phyloP scores from a whole-genome alignment of 257 asterid genomes.

The Solanum paucissectum region DNA sequence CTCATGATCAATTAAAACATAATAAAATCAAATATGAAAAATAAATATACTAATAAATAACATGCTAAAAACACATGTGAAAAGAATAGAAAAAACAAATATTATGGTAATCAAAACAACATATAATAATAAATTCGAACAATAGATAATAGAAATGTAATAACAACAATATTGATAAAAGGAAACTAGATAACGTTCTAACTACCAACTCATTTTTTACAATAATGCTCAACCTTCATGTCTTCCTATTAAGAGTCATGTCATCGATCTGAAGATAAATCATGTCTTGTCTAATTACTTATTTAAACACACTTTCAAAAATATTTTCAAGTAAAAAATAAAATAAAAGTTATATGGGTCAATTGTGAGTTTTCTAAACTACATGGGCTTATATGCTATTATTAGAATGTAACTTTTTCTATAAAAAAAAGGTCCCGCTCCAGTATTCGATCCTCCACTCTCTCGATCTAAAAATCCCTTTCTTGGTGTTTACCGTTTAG shows the following conservation, averaged over 20 bases:
- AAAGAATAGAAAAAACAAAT: neutral
- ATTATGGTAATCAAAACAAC: neutral
- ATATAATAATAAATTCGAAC: neutral
- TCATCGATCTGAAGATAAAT: neutral
- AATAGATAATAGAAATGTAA: neutral
- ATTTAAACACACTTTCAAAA: neutral
- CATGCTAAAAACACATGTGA: neutral
- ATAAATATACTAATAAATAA: neutral
- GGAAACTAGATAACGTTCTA: neutral
- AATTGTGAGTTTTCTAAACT: neutral
- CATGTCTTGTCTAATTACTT: neutral
- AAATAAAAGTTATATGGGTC: neutral
- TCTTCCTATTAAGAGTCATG: neutral
- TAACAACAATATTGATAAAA: neutral
- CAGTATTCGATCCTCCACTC: neutral
- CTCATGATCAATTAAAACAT: neutral
- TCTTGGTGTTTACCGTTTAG: neutral
- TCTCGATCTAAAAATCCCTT: neutral
- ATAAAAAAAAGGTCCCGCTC: slow-evolving; percentile 9
- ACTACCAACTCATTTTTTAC: neutral
- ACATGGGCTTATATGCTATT: neutral
- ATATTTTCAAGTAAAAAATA: neutral
- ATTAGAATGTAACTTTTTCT: neutral
- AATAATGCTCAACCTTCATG: neutral
- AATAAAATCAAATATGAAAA: neutral